Evolutionary conservation across 2,329 filamentous ascomycete genomes (phyloP).

Genomic region (Aspergillus hiratsukae): DNA sequence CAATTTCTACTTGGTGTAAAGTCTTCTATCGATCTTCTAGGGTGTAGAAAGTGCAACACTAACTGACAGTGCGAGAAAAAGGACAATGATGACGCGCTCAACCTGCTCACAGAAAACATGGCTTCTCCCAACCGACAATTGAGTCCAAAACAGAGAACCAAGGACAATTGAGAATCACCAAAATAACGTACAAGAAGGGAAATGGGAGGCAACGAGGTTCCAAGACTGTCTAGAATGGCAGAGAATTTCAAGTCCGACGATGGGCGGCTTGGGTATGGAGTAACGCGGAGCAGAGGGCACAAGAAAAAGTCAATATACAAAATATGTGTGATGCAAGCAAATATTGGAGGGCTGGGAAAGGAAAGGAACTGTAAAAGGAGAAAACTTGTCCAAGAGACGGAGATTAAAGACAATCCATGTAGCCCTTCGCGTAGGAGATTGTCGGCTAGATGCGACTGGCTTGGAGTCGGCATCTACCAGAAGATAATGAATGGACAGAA

Average conservation of each 20-base stretch:
- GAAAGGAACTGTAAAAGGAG: slow-evolving; percentile 3
- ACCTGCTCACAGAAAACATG: background rate
- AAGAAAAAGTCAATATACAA: background rate
- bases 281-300: slow-evolving; percentile 1
- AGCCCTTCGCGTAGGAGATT: background rate
- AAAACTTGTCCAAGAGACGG: background rate
- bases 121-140: background rate
- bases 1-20: slow-evolving; percentile 18
- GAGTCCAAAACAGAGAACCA: background rate
- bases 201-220: background rate
- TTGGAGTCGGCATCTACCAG: background rate
- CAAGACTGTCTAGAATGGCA: background rate
- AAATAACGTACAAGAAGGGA: slow-evolving; percentile 1
- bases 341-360: background rate
- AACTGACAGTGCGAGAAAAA: background rate
- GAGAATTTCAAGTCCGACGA: background rate
- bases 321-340: background rate
- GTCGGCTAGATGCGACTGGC: background rate
- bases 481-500: background rate
- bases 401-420: background rate
- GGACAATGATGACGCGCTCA: background rate
- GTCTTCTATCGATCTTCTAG: slow-evolving; percentile 22
- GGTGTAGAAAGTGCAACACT: background rate
- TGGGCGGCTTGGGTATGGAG: background rate
- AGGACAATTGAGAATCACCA: background rate